These are phyloP conservation scores for Dioszegia hungarica DNA, from an alignment of 768 basidiomycete species.

Conservation along the genomic window DNA sequence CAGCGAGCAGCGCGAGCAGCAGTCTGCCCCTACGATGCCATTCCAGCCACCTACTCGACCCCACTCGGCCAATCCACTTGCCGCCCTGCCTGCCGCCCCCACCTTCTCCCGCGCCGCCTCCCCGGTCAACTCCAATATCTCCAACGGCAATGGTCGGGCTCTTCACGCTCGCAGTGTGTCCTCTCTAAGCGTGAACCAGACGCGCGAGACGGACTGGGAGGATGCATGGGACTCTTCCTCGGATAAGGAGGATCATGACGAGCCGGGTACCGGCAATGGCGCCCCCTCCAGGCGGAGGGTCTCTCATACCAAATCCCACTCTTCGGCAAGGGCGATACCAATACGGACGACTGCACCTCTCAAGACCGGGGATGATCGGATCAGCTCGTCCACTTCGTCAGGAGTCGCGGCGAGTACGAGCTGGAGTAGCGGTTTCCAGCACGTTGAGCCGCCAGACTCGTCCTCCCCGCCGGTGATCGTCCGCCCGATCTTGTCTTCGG, in stretches of 20 bases:
- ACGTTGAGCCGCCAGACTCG: neutral
- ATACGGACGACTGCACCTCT: neutral
- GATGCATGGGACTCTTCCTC: slow-evolving; percentile 47
- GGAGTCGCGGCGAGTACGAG: slow-evolving; percentile 4
- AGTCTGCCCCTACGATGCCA: slow-evolving; percentile 17
- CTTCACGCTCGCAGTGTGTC: slow-evolving; percentile 1
- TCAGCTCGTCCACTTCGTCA: neutral
- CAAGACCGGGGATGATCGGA: neutral
- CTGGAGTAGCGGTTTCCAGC: slow-evolving; percentile 6
- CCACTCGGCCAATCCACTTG: slow-evolving; percentile 35
- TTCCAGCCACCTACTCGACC: slow-evolving; percentile 42
- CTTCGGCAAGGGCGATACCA: slow-evolving; percentile 4
- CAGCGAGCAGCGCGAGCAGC: too few species aligned
- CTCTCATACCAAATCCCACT: neutral
- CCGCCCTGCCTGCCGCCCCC: slow-evolving; percentile 16
- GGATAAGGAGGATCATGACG: slow-evolving; percentile 35
- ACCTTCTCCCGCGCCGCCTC: slow-evolving; percentile 26
- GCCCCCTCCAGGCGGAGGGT: neutral
- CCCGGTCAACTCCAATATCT: slow-evolving; percentile 1
- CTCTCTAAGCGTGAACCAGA: slow-evolving; percentile 6
- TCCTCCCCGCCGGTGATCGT: neutral
- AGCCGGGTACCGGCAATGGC: neutral
- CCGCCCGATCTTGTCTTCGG: slow-evolving; percentile 14
- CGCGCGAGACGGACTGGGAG: slow-evolving; percentile 34
- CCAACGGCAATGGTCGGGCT: neutral